Conservation (phyloP, 768 basidiomycete species). For the Boletus speciosus region DNA sequence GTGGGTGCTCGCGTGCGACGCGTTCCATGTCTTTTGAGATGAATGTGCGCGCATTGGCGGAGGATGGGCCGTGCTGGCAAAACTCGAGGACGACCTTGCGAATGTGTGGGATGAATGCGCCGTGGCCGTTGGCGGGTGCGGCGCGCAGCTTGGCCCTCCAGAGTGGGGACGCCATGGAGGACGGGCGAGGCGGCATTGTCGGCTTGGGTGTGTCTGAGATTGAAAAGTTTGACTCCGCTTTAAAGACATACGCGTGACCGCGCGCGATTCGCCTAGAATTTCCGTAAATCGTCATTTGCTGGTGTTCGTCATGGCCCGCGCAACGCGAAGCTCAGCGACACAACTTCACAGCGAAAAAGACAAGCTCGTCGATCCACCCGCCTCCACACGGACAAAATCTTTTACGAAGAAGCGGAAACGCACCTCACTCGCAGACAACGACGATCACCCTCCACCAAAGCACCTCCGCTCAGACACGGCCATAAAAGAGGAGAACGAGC, state of each 20-base stretch:
- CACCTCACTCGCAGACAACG: slow-evolving; percentile 34
- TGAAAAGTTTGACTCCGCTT: slow-evolving; percentile 21
- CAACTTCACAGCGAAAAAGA: slow-evolving; percentile 32
- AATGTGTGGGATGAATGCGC: slow-evolving; percentile 70
- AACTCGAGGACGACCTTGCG: slow-evolving; percentile 87
- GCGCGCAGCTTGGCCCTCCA: slow-evolving; percentile 51
- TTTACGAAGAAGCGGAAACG: slow-evolving; percentile 70
- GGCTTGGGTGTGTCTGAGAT: slow-evolving; percentile 22
- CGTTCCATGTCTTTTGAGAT: slow-evolving; percentile 58
- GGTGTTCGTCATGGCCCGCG: slow-evolving; percentile 57
- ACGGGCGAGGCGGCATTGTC: not conserved
- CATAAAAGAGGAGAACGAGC: slow-evolving; percentile 34
- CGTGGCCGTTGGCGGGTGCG: slow-evolving; percentile 69
- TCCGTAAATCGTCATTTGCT: slow-evolving; percentile 25
- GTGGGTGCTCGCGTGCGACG: slow-evolving; percentile 70
- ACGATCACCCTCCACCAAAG: slow-evolving; percentile 51
- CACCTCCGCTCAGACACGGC: slow-evolving; percentile 33
- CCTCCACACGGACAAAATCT: slow-evolving; percentile 28
- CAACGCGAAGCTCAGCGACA: slow-evolving; percentile 61
- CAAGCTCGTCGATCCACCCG: slow-evolving; percentile 25
- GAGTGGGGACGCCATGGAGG: slow-evolving; percentile 38
- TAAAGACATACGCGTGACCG: slow-evolving; percentile 16
- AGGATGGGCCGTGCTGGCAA: slow-evolving; percentile 80
- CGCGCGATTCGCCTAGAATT: slow-evolving; percentile 24
- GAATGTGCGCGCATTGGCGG: slow-evolving; percentile 66